Evolutionary conservation across 805 yeast species (phyloP).

Genomic region (Tetrapisispora nanseiensis): DNA sequence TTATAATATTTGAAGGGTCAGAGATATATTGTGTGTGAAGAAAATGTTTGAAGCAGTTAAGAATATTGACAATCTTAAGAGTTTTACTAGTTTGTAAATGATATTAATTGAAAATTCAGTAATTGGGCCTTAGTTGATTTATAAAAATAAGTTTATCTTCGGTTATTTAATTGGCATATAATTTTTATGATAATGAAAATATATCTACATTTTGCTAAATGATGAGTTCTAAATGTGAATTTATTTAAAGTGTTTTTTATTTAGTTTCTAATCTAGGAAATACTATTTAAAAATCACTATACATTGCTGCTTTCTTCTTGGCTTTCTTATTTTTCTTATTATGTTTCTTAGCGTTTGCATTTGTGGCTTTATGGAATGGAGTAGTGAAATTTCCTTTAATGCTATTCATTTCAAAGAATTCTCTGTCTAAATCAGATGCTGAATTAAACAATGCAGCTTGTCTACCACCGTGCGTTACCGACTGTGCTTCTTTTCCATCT

Average conservation of each 20-base stretch:
- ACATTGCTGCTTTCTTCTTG: constrained; percentile 34
- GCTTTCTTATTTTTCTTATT: constrained; percentile 74
- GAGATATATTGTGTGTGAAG: too few relatives aligned
- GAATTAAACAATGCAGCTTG: constrained; percentile 72
- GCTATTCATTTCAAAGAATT: constrained; percentile 64
- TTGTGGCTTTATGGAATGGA: constrained; percentile 60
- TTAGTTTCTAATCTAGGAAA: not conserved
- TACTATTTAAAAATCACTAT: constrained; percentile 4
- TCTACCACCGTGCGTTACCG: constrained; percentile 67
- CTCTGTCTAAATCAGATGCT: constrained; percentile 75
- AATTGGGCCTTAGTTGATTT: too few relatives aligned
- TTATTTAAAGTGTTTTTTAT: not conserved
- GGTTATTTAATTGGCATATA: too few relatives aligned
- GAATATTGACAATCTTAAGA: too few relatives aligned
- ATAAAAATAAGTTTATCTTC: too few relatives aligned
- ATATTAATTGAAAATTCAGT: too few relatives aligned
- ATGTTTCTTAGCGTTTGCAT: constrained; percentile 36
- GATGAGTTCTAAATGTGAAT: too few relatives aligned
- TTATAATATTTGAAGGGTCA: too few relatives aligned
- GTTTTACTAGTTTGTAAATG: too few relatives aligned
- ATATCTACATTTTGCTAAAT: not conserved
- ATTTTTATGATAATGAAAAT: not conserved
- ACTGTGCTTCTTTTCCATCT: constrained; percentile 35
- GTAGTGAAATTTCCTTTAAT: constrained; percentile 53
- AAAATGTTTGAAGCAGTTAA: too few relatives aligned